Base-by-base conservation (phyloP, 352 stramenopile genomes). In the Detonula confervacea region DNA sequence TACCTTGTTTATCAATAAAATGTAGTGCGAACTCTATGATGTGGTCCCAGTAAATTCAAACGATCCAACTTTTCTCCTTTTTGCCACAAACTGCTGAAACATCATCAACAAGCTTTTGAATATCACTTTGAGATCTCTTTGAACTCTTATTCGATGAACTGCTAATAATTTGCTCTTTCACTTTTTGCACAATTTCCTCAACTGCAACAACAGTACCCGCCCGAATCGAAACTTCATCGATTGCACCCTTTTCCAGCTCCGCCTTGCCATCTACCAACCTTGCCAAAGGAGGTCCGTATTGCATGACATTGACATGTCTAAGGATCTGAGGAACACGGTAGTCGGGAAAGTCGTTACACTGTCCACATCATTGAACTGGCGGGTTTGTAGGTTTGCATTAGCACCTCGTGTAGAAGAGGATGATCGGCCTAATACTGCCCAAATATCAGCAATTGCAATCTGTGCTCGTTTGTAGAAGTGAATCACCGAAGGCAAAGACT, bases 241-340 rank as follows among this genome's bases (percentile, higher is more conserved):
- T 56, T 18, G 69, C 83, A 35, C 59, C 66, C 33, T 68, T 75
- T n/a, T 57, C 8, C 24, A 94, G 67, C 60, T 91, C 80, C 6
- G 56, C 37, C 49, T 64, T 20, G 9, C 35, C 9, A 78, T 94
- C 89, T 7, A 94, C 79, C 30, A 52, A 55, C 0, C 37, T 51
- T 25, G 70, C 71, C n/a, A 94, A 65, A 0, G 47, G 16, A n/a
- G 73, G 59, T 24, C 27, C 55, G 64, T 94, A 94, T 27, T 86
- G 25, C 29, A 94, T 20, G 18, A 88, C 79, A 51, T 65, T 59
- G 22, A 73, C 64, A 72, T 91, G 71, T 3, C 89, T 81, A 12
- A 94, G 69, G 18, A 94, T 70, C 72, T 94, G 89, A 24, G 89
- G 89, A 0, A 94, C 84, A 18, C 89, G 77, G 74, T 94, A 94